Evolutionary conservation across 106 monocot species (phyloP).

Genomic region (Phalaenopsis aphrodite): DNA sequence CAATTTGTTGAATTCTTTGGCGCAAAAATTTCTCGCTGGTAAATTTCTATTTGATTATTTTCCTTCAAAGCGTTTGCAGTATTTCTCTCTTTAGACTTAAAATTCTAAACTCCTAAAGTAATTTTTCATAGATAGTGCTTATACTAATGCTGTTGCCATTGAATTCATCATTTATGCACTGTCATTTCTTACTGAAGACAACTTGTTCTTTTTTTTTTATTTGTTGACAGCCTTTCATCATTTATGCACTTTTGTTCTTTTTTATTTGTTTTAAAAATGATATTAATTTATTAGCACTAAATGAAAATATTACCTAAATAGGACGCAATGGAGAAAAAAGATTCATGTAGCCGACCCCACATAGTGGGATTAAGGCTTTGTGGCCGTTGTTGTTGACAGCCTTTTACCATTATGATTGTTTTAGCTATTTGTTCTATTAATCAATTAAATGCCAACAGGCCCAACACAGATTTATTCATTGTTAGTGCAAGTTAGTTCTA

Average conservation of each 20-base stretch:
- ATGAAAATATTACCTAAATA: too few species aligned
- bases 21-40: conserved; percentile 78
- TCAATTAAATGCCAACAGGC: neutral
- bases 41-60: conserved; percentile 6
- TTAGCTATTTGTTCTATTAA: neutral
- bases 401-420: neutral
- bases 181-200: neutral
- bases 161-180: neutral
- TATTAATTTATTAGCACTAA: too few species aligned
- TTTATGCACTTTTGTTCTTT: too few species aligned
- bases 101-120: neutral
- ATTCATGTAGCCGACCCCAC: too few species aligned
- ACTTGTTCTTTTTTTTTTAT: neutral
- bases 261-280: too few species aligned
- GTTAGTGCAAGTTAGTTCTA: neutral
- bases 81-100: neutral
- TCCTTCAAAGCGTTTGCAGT: neutral
- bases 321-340: too few species aligned
- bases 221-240: neutral
- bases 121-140: neutral
- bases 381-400: neutral
- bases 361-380: too few species aligned
- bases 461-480: neutral
- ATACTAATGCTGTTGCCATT: neutral
- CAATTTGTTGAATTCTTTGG: conserved; percentile 91